Conservation (phyloP, 257 asterid genomes). For the Marsdenia floribunda region DNA sequence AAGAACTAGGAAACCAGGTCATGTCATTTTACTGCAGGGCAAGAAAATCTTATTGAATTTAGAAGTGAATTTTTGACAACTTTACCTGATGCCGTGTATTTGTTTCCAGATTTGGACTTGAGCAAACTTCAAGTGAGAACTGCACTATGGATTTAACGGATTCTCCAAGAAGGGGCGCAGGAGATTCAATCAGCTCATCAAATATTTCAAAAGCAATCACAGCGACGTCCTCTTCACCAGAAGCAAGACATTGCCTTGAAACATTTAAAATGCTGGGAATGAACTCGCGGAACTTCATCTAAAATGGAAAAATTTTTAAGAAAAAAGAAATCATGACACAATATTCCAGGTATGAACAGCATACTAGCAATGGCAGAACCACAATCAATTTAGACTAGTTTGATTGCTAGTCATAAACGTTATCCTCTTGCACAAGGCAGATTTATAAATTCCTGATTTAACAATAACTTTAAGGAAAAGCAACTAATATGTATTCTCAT, state of each 20-base stretch:
- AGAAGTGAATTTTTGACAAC: slow-evolving; percentile 6
- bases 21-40: background rate
- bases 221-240: slow-evolving; percentile 97
- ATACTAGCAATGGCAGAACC: background rate
- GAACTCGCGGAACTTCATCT: slow-evolving; percentile 92
- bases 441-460: background rate
- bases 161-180: slow-evolving; percentile 98
- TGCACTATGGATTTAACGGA: slow-evolving; percentile 93
- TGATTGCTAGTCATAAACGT: background rate
- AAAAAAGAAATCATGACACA: slow-evolving; percentile 1
- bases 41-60: background rate
- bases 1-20: background rate
- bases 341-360: background rate
- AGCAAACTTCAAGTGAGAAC: slow-evolving; percentile 93
- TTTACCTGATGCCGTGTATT: slow-evolving; percentile 94
- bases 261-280: slow-evolving; percentile 94
- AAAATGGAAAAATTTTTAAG: slow-evolving; percentile 16
- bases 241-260: slow-evolving; percentile 93
- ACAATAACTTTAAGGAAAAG: background rate
- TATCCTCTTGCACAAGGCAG: background rate
- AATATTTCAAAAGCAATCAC: slow-evolving; percentile 94
- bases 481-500: background rate
- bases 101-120: slow-evolving; percentile 70
- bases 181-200: slow-evolving; percentile 98
- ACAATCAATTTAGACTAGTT: background rate